These are phyloP conservation scores for Xylariaceae sp. DNA, from an alignment of 2,329 filamentous ascomycete genomes.

Conservation along the genomic window DNA sequence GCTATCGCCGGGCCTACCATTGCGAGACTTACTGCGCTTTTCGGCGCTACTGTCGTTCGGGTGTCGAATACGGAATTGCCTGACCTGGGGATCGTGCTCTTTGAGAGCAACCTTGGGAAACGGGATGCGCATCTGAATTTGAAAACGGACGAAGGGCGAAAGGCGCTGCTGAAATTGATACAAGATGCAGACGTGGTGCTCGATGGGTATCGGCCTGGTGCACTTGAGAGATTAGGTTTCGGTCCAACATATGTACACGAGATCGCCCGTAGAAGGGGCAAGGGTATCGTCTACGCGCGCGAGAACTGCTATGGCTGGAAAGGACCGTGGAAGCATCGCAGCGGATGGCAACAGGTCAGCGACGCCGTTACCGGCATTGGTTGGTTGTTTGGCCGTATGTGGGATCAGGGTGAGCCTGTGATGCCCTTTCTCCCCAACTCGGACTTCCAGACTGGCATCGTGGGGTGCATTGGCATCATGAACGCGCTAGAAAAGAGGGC, in stretches of 20 bases:
- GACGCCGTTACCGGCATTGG: slow-evolving; percentile 40
- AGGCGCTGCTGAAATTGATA: slow-evolving; percentile 34
- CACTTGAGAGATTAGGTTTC: slow-evolving; percentile 42
- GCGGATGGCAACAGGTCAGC: slow-evolving; percentile 45
- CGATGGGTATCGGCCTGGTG: slow-evolving; percentile 46
- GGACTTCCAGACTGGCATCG: slow-evolving; percentile 42
- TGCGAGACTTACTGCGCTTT: slow-evolving; percentile 41
- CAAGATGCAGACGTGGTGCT: slow-evolving; percentile 45
- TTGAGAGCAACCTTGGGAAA: slow-evolving; percentile 47
- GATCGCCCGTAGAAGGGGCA: slow-evolving; percentile 35
- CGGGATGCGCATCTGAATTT: slow-evolving; percentile 43
- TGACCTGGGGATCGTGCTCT: slow-evolving; percentile 41
- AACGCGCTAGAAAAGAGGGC: slow-evolving; percentile 36
- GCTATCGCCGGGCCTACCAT: slow-evolving; percentile 47
- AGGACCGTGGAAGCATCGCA: slow-evolving; percentile 41
- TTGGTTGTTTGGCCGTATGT: slow-evolving; percentile 42
- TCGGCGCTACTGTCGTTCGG: slow-evolving; percentile 45
- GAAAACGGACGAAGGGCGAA: slow-evolving; percentile 38
- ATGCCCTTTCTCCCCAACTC: slow-evolving; percentile 43
- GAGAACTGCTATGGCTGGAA: slow-evolving; percentile 48
- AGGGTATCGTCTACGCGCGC: slow-evolving; percentile 43
- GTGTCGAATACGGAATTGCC: slow-evolving; percentile 43
- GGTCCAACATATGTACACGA: slow-evolving; percentile 37
- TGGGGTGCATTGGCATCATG: slow-evolving; percentile 40
- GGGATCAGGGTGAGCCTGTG: slow-evolving; percentile 38